phyloP scores from a whole-genome alignment of 2,329 filamentous ascomycete genomes.

The Aspergillus bombycis region DNA sequence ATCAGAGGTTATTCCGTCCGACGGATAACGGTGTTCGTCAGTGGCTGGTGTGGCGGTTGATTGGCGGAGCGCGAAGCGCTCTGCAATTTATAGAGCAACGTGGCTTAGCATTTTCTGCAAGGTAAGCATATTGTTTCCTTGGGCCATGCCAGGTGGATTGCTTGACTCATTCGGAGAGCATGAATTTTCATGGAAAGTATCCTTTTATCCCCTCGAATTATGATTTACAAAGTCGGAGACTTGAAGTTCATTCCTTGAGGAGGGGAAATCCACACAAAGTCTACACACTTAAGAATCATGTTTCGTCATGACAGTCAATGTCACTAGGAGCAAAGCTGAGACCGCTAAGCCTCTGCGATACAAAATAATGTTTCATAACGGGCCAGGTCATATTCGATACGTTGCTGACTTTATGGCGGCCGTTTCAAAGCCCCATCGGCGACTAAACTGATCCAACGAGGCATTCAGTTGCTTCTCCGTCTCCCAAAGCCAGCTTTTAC shows the following conservation, averaged over 20 bases:
- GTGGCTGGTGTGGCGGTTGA: no score
- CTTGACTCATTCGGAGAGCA: neutral
- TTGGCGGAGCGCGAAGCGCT: no score
- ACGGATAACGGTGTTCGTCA: neutral
- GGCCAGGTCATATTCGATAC: neutral
- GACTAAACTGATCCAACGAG: neutral
- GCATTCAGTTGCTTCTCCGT: neutral
- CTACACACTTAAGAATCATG: neutral
- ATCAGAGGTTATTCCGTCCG: conserved; percentile 7
- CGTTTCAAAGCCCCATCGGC: neutral
- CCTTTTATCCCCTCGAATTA: neutral
- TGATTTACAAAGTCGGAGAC: neutral
- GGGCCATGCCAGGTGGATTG: neutral
- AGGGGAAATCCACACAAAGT: neutral
- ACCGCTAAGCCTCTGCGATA: neutral
- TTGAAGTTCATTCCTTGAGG: neutral
- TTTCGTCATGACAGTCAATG: neutral
- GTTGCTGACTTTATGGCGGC: neutral
- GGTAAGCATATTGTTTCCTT: neutral
- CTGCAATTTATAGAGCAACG: neutral
- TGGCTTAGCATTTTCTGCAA: neutral
- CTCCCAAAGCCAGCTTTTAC: neutral
- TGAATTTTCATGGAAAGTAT: neutral
- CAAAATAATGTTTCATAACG: neutral
- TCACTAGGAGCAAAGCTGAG: neutral